phyloP scores from a whole-genome alignment of 495 filamentous ascomycete genomes.

The Penicillium herquei region DNA sequence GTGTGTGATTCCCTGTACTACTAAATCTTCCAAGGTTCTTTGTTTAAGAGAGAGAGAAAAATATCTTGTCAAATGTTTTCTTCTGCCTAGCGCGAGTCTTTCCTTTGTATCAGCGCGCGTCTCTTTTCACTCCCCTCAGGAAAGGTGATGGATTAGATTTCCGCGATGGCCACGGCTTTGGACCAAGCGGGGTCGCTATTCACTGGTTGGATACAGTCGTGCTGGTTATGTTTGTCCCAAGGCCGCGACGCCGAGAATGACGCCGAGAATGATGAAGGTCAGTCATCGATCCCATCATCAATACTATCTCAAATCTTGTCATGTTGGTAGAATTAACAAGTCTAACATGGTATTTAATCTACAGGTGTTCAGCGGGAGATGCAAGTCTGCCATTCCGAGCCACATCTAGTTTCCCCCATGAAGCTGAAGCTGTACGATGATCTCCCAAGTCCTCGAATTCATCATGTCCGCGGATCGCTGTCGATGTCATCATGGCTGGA shows the following conservation, averaged over 20 bases:
- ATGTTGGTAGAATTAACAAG: background rate
- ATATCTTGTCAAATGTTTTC: background rate
- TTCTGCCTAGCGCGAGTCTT: conserved; percentile 8
- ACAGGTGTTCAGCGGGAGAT: conserved; percentile 44
- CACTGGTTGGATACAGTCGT: conserved; percentile 45
- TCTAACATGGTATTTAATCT: background rate
- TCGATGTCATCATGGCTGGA: conserved; percentile 40
- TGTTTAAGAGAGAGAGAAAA: conserved; percentile 3
- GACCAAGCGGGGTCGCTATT: conserved; percentile 43
- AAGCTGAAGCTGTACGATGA: conserved; percentile 41
- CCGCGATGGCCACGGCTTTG: conserved; percentile 45
- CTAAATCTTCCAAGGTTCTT: background rate
- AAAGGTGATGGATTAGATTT: conserved; percentile 32
- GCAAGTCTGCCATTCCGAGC: conserved; percentile 50
- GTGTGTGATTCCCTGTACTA: conserved; percentile 6
- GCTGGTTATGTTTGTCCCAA: conserved; percentile 35
- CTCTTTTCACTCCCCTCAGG: conserved; percentile 5
- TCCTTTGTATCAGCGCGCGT: conserved; percentile 12
- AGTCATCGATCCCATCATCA: background rate
- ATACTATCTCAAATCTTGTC: background rate
- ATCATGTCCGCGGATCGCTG: conserved; percentile 24
- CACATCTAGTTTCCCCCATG: conserved; percentile 49
- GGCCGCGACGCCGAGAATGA: conserved; percentile 26
- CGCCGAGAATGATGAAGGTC: background rate
- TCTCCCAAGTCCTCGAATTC: conserved; percentile 32